These are phyloP conservation scores for Coemansia sp. DNA, from an alignment of 371 early-diverging fungal species.

Conservation along the genomic window DNA sequence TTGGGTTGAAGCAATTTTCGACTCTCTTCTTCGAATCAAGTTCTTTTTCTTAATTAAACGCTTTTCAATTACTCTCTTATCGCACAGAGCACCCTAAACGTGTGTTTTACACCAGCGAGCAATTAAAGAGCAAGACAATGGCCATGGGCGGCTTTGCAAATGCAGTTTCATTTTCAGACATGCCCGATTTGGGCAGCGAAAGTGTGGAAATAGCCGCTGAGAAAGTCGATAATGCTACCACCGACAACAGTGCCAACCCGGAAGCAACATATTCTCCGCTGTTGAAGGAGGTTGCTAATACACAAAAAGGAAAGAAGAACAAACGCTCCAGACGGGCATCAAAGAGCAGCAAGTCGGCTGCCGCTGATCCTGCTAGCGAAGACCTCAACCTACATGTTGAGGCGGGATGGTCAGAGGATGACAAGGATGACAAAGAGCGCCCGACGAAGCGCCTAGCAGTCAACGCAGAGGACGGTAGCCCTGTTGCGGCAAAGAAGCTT, in stretches of 20 bases:
- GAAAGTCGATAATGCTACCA: background rate
- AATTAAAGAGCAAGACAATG: conserved; percentile 1
- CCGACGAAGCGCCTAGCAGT: conserved; percentile 43
- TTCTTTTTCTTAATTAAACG: background rate
- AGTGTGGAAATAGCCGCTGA: background rate
- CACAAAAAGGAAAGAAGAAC: conserved; percentile 1
- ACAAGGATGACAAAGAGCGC: conserved; percentile 41
- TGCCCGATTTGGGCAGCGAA: background rate
- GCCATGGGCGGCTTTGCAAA: background rate
- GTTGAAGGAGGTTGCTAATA: background rate
- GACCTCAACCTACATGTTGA: conserved; percentile 48
- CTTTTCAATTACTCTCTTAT: background rate
- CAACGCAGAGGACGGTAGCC: conserved; percentile 8
- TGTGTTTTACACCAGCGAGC: background rate
- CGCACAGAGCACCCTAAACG: background rate
- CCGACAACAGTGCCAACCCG: background rate
- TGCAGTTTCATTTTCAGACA: background rate
- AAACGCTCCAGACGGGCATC: conserved; percentile 32
- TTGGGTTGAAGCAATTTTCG: background rate
- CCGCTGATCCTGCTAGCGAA: conserved; percentile 23
- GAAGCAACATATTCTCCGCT: background rate
- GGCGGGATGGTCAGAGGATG: conserved; percentile 49
- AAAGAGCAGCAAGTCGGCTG: conserved; percentile 6
- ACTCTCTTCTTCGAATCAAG: background rate
- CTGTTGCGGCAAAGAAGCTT: conserved; percentile 15